Evolutionary conservation across 2,329 filamentous ascomycete genomes (phyloP).

Genomic region (Diaporthe longicolla): DNA sequence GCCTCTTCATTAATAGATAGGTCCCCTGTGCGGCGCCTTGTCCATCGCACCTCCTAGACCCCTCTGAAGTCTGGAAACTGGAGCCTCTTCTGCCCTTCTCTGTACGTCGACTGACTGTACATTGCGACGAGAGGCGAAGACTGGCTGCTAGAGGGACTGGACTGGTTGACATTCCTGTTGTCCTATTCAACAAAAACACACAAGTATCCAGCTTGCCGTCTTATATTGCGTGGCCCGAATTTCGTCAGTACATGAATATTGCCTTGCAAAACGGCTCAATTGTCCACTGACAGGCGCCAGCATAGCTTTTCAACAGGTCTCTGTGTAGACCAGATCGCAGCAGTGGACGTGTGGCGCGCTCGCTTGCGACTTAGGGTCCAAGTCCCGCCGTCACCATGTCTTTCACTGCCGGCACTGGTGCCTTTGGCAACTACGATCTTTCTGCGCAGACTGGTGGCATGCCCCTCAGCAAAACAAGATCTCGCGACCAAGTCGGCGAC

Average conservation of each 20-base stretch:
- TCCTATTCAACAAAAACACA: neutral
- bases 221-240: neutral
- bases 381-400: slow-evolving; percentile 53
- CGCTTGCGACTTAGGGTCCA: neutral
- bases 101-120: slow-evolving; percentile 14
- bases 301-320: neutral
- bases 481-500: slow-evolving; percentile 42
- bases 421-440: slow-evolving; percentile 64
- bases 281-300: neutral
- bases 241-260: neutral
- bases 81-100: slow-evolving; percentile 22
- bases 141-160: neutral
- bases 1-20: slow-evolving; percentile 22
- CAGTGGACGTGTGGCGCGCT: neutral
- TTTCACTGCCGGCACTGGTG: slow-evolving; percentile 54
- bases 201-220: neutral
- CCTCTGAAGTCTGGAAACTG: neutral
- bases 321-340: neutral
- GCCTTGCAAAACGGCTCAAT: neutral
- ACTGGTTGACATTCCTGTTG: neutral
- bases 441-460: slow-evolving; percentile 60
- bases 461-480: slow-evolving; percentile 47
- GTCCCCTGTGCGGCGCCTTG: neutral
- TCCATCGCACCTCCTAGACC: neutral
- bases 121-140: slow-evolving; percentile 16